Percentiles rank a stretch among this genome's conserved stretches.
Evolutionary conservation across 116 monocot genomes (phyloP).

Genomic region (Papilionanthe hybrid): DNA sequence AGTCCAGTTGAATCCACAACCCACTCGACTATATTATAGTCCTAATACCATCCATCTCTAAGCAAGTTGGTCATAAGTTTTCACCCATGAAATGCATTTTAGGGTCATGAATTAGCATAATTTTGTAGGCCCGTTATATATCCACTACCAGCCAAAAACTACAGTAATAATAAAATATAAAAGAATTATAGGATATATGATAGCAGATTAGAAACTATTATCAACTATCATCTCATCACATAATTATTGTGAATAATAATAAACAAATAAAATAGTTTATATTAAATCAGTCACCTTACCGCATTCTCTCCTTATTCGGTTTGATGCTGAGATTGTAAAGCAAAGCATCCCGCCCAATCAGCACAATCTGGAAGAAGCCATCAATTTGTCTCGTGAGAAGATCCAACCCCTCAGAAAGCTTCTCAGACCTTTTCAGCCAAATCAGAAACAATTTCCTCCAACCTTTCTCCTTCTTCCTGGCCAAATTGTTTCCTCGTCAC

Average conservation of each 20-base stretch:
- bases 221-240: neutral
- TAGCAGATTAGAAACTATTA: too few species aligned
- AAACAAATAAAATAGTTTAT: neutral
- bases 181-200: too few species aligned
- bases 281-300: neutral
- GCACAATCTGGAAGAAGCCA: conserved; percentile 71
- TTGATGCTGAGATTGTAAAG: conserved; percentile 49
- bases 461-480: conserved; percentile 13
- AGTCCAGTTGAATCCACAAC: too few species aligned
- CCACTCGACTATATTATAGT: too few species aligned
- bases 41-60: too few species aligned
- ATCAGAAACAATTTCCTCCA: conserved; percentile 17
- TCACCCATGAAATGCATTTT: too few species aligned
- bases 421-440: conserved; percentile 24
- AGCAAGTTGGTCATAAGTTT: too few species aligned
- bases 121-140: too few species aligned
- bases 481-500: too few species aligned
- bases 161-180: too few species aligned
- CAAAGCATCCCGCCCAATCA: conserved; percentile 71
- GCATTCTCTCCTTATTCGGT: neutral
- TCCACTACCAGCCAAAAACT: too few species aligned
- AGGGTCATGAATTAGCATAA: too few species aligned
- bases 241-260: neutral
- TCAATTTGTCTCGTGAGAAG: conserved; percentile 46
- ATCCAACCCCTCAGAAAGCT: conserved; percentile 43